phyloP scores from a whole-genome alignment of 352 stramenopile species.

The Elongisporangium senticosum region DNA sequence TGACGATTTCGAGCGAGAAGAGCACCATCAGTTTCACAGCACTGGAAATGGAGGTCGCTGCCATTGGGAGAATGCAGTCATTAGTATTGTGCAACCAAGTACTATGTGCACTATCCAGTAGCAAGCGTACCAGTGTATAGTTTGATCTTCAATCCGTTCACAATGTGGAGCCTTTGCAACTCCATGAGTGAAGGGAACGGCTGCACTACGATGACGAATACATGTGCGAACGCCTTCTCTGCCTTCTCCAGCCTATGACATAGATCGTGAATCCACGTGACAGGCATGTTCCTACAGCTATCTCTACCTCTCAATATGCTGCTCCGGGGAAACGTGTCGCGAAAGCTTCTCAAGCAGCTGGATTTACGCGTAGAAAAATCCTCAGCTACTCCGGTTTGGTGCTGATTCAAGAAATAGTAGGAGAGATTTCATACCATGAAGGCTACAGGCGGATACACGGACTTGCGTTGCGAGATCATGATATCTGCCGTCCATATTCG shows the following conservation, averaged over 20 bases:
- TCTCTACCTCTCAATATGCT: not conserved
- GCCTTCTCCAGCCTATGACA: constrained; percentile 36
- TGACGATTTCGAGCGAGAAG: not conserved
- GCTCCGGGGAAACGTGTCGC: not conserved
- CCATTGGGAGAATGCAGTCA: constrained; percentile 1
- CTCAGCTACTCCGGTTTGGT: not conserved
- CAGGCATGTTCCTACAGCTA: not conserved
- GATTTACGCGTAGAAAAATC: not conserved
- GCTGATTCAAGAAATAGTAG: not conserved
- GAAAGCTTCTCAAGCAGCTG: not conserved
- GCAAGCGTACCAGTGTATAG: constrained; percentile 34
- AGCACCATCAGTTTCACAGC: constrained; percentile 48
- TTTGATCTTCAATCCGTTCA: constrained; percentile 28
- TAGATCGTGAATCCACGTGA: not conserved
- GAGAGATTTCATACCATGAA: constrained; percentile 62
- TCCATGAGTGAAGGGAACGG: constrained; percentile 36
- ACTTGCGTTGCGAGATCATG: constrained; percentile 73
- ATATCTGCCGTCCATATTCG: constrained; percentile 30
- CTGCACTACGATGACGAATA: constrained; percentile 44
- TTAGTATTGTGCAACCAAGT: too few relatives aligned
- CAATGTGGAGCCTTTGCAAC: constrained; percentile 41
- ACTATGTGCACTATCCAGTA: not conserved
- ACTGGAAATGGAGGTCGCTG: constrained; percentile 27
- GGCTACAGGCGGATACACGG: constrained; percentile 55
- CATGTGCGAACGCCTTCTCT: constrained; percentile 52